These are phyloP conservation scores for Ophiostoma australiae DNA, from an alignment of 2,329 filamentous ascomycete species.

Conservation along the genomic window DNA sequence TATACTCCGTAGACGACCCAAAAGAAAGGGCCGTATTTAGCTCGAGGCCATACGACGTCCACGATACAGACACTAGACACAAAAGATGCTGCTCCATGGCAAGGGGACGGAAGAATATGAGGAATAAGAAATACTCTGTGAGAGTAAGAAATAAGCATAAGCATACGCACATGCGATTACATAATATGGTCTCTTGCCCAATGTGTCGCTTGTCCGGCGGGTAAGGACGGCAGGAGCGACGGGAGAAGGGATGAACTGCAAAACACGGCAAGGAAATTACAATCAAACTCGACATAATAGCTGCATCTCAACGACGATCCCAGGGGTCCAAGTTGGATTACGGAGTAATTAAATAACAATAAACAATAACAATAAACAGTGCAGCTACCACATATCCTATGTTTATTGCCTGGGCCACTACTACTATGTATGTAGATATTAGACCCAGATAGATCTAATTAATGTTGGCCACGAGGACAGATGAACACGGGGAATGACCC, in stretches of 20 bases:
- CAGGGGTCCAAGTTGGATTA: background rate
- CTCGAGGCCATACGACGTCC: background rate
- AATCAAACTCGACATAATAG: background rate
- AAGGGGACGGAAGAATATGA: background rate
- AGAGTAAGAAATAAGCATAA: background rate
- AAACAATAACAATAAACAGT: background rate
- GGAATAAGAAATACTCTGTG: background rate
- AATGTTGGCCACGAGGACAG: background rate
- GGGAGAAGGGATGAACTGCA: background rate
- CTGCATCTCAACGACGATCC: conserved; percentile 1
- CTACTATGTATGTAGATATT: background rate
- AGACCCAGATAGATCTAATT: background rate
- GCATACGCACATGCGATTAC: background rate
- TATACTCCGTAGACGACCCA: background rate
- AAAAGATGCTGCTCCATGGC: background rate
- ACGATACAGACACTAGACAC: background rate
- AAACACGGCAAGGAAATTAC: background rate
- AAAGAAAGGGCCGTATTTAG: background rate
- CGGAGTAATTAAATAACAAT: too few species aligned
- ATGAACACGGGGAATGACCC: conserved; percentile 5
- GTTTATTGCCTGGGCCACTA: too few species aligned
- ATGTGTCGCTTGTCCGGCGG: background rate
- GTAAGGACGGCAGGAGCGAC: background rate
- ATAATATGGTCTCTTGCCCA: background rate
- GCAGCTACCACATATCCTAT: background rate